Evolutionary conservation across 192 early-diverging fungal genomes (phyloP).

Genomic region (Backusella liffmaniae): DNA sequence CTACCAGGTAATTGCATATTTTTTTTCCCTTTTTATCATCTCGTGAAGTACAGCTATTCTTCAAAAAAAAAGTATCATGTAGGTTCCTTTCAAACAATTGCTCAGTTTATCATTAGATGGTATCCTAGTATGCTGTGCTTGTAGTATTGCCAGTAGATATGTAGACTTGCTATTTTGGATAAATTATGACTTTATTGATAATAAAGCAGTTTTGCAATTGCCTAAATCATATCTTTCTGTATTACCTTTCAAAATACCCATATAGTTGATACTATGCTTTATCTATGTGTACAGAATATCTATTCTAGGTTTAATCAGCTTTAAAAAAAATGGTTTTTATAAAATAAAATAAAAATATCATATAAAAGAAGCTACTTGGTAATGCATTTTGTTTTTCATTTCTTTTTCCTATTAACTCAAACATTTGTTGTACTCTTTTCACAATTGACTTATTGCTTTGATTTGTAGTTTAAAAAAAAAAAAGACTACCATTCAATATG

Average conservation of each 20-base stretch:
- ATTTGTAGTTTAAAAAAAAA: neutral
- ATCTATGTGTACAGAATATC: neutral
- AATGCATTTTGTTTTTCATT: neutral
- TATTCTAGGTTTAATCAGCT: neutral
- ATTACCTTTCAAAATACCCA: neutral
- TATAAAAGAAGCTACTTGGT: neutral
- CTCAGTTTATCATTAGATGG: too few species aligned
- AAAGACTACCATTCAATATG: neutral
- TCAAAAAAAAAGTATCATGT: neutral
- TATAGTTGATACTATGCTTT: neutral
- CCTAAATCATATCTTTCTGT: neutral
- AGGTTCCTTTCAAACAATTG: too few species aligned
- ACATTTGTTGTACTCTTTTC: neutral
- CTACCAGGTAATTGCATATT: neutral
- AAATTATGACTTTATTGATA: neutral
- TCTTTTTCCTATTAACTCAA: neutral
- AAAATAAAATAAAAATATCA: neutral
- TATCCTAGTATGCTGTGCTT: too few species aligned
- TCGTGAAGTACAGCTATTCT: neutral
- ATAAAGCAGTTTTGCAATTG: neutral
- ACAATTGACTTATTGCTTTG: too few species aligned
- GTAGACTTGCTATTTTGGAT: neutral
- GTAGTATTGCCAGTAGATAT: too few species aligned
- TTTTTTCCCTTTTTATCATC: neutral
- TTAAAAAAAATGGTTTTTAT: neutral